Base-by-base conservation (phyloP, 768 basidiomycete genomes). In the Mycena rebaudengoi region DNA sequence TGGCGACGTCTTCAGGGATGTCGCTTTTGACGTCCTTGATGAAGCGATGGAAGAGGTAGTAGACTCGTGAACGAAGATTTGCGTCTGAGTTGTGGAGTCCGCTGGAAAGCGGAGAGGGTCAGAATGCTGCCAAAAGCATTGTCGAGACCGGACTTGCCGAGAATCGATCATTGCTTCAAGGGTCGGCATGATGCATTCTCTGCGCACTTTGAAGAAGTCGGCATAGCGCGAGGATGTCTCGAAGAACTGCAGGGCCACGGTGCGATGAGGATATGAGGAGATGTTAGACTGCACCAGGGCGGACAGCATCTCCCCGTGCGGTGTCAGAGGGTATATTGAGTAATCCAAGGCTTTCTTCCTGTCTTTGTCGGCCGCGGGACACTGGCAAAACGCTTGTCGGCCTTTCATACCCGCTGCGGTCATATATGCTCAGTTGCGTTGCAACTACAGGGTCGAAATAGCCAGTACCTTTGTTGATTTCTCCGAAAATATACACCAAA, bases 121-220 rank as follows among this genome's bases (percentile, higher is more conserved):
- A 6, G 21, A 25, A 32, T 49, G 23, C 45, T 32, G 28, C 23
- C 21, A 46, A n/a, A 26, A 16, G 30, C 48, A 23, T 44, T 32
- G 28, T 23, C 21, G 45, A n/a, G 23, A 16, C 11, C 14, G 46
- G 53, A 78, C 90, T 62, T 73, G 96, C 96, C 94, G 85, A 62
- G 76, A 60, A 70, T 92, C 94, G 26, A 99, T 85, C 85, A 99
- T 93, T 12, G 92, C 92, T 69, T 95, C 91, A 30, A 99, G 80
- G 2, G 94, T 87, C 2, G 94, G 93, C 69, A 94, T 82, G 53
- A 98, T 93, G 69, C 90, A 94, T 59, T 94, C 92, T 69, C 91
- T 93, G 65, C 95, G 89, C 23, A 96, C 89, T 76, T 93, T 95
- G 88, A 98, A 99, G 75, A 99, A 99, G 70, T 99, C 98, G 33